phyloP scores from a whole-genome alignment of 2,329 filamentous ascomycete genomes.

The Cladosporium austrohemisphaericum region DNA sequence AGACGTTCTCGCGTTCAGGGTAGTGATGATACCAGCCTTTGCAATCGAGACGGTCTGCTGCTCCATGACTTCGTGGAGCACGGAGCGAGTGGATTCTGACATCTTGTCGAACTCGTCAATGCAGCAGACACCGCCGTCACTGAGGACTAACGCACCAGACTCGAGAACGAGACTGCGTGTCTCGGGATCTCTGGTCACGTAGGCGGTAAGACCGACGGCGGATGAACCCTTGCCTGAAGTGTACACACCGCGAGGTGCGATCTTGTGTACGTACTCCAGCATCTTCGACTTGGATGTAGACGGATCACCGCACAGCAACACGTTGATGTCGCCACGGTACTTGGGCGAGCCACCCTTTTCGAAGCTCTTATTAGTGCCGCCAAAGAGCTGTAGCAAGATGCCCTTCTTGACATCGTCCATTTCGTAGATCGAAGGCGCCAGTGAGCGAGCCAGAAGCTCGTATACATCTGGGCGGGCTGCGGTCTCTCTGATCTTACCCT shows the following conservation, averaged over 20 bases:
- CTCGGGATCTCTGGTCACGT: slow-evolving; percentile 70
- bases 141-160: slow-evolving; percentile 69
- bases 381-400: slow-evolving; percentile 92
- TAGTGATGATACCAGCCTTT: slow-evolving; percentile 77
- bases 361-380: slow-evolving; percentile 96
- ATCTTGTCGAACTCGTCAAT: slow-evolving; percentile 81
- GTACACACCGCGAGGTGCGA: slow-evolving; percentile 82
- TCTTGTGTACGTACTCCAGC: slow-evolving; percentile 92
- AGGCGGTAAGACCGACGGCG: slow-evolving; percentile 73
- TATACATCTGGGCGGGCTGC: slow-evolving; percentile 83
- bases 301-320: slow-evolving; percentile 93
- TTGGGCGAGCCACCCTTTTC: slow-evolving; percentile 92
- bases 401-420: slow-evolving; percentile 99
- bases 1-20: slow-evolving; percentile 88
- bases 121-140: slow-evolving; percentile 72
- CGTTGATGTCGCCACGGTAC: slow-evolving; percentile 96
- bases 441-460: slow-evolving; percentile 81
- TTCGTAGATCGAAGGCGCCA: slow-evolving; percentile 94
- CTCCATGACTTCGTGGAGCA: slow-evolving; percentile 77
- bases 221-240: slow-evolving; percentile 74
- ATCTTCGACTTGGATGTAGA: slow-evolving; percentile 96
- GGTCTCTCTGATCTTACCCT: slow-evolving; percentile 79
- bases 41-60: slow-evolving; percentile 76
- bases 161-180: slow-evolving; percentile 70
- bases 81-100: slow-evolving; percentile 69